phyloP scores from a whole-genome alignment of 2,329 filamentous ascomycete species.

The Venturia aucupariae region DNA sequence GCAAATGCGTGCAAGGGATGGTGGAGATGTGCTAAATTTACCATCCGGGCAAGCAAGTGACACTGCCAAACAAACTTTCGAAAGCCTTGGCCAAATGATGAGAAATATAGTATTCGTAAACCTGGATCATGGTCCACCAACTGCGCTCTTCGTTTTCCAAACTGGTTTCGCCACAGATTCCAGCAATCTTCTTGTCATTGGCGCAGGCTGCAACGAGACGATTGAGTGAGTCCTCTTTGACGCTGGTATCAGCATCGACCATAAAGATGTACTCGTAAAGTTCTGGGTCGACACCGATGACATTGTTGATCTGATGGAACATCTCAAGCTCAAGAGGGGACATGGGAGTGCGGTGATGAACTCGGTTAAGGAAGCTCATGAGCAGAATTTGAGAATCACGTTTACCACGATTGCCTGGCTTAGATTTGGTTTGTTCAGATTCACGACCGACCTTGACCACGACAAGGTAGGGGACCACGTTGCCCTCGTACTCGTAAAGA shows the following conservation, averaged over 20 bases:
- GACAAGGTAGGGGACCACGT: constrained; percentile 92
- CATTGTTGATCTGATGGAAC: constrained; percentile 99
- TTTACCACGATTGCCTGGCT: constrained; percentile 96
- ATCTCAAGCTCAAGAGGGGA: constrained; percentile 93
- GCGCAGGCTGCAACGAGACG: constrained; percentile 85
- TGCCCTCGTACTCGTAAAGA: constrained; percentile 94
- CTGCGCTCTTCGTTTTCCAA: constrained; percentile 89
- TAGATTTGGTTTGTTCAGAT: constrained; percentile 80
- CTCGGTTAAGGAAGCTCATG: constrained; percentile 96
- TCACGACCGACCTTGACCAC: constrained; percentile 97
- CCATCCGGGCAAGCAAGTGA: constrained; percentile 98
- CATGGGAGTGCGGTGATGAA: constrained; percentile 91
- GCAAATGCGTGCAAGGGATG: not conserved
- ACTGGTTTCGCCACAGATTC: constrained; percentile 94
- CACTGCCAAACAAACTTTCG: constrained; percentile 93
- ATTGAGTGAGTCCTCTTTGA: constrained; percentile 85
- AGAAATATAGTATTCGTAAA: constrained; percentile 99
- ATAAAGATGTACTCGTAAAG: constrained; percentile 95
- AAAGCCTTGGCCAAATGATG: constrained; percentile 96
- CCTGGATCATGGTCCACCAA: constrained; percentile 99
- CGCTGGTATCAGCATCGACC: constrained; percentile 95
- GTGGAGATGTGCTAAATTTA: constrained; percentile 45
- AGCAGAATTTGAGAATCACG: constrained; percentile 94
- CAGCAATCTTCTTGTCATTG: constrained; percentile 90
- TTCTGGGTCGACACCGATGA: constrained; percentile 95